Conservation (phyloP, 73 alveolate genomes). For the Blepharisma japonicum region DNA sequence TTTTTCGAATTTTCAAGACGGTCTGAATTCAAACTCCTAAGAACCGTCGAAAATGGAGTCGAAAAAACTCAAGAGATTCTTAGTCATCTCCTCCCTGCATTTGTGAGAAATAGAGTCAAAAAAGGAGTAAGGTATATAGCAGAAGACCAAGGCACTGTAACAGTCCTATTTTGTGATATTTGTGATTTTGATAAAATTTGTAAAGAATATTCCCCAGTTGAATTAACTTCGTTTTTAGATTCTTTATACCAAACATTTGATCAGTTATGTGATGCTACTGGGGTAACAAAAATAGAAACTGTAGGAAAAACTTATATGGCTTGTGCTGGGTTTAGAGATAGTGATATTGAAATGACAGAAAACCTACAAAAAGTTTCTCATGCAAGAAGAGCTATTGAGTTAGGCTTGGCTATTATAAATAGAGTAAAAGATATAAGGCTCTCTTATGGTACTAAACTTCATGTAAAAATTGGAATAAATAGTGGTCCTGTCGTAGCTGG, state of each 20-base stretch:
- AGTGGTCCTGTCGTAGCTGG: constrained; percentile 98
- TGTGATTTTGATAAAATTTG: constrained; percentile 74
- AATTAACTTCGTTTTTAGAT: constrained; percentile 55
- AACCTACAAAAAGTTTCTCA: constrained; percentile 37
- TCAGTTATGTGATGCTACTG: constrained; percentile 50
- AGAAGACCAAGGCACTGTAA: constrained; percentile 71
- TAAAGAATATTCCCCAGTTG: constrained; percentile 48
- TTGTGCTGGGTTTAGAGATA: constrained; percentile 80
- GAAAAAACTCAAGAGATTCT: constrained; percentile 50
- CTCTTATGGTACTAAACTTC: neutral
- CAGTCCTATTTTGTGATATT: constrained; percentile 76
- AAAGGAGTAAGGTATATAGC: constrained; percentile 66
- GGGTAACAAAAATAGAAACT: constrained; percentile 71
- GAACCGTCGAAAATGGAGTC: constrained; percentile 4
- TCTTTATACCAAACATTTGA: constrained; percentile 69
- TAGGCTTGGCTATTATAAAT: constrained; percentile 5
- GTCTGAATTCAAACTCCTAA: neutral
- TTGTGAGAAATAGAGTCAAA: constrained; percentile 67
- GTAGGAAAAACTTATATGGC: constrained; percentile 87
- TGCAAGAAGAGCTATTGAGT: constrained; percentile 27
- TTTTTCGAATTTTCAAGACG: constrained; percentile 19
- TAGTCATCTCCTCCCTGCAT: constrained; percentile 70
- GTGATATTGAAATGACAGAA: constrained; percentile 43
- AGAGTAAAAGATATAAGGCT: neutral
- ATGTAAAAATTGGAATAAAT: constrained; percentile 94